phyloP scores from a whole-genome alignment of 1,284 basidiomycete genomes.

The Puccinia horiana region DNA sequence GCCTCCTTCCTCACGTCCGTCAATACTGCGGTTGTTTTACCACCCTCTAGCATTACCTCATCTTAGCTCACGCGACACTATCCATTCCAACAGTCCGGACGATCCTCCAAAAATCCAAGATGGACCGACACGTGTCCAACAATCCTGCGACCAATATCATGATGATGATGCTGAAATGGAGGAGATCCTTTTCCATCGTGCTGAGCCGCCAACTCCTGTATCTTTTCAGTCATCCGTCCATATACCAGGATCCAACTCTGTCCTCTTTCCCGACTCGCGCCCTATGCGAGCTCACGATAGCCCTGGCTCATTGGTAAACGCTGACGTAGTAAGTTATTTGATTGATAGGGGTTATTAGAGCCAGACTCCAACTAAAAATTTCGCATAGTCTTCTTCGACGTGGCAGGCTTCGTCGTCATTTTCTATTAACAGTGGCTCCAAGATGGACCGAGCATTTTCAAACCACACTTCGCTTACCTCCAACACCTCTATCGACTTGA shows the following conservation, averaged over 20 bases:
- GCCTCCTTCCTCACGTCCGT: not conserved
- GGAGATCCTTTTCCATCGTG: conserved; percentile 20
- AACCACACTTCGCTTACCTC: conserved; percentile 38
- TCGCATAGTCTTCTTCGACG: conserved; percentile 25
- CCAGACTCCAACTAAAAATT: not conserved
- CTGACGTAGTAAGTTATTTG: conserved; percentile 14
- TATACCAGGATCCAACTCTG: conserved; percentile 40
- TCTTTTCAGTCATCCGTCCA: not conserved
- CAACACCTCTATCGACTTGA: conserved; percentile 31
- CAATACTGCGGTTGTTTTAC: conserved; percentile 11
- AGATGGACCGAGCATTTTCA: not conserved
- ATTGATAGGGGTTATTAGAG: not conserved
- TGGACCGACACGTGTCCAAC: conserved; percentile 8
- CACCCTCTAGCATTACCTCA: not conserved
- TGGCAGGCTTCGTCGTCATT: conserved; percentile 36
- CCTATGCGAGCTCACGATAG: not conserved
- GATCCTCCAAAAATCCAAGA: not conserved
- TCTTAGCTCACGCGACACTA: not conserved
- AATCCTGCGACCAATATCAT: conserved; percentile 17
- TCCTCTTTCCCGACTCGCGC: conserved; percentile 43
- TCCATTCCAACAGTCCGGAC: not conserved
- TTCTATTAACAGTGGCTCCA: conserved; percentile 25
- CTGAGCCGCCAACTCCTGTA: not conserved
- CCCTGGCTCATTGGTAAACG: conserved; percentile 24
- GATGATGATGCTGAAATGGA: conserved; percentile 35